Evolutionary conservation across 306 rosid genomes (phyloP).

Genomic region (Leucaena leucocephala): DNA sequence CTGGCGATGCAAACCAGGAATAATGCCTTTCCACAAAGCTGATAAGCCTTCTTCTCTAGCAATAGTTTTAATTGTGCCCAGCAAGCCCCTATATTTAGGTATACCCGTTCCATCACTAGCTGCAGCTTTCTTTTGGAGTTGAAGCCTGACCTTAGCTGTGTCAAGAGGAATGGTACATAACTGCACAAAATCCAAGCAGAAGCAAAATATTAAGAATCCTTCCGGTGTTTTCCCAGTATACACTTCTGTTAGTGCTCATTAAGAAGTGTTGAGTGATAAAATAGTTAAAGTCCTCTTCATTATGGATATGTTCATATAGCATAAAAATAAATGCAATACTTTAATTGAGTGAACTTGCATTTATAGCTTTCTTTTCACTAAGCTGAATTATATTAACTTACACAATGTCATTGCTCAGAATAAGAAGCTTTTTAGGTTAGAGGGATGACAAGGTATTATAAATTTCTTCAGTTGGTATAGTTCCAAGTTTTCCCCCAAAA

Average conservation of each 20-base stretch:
- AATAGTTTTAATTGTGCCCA: constrained; percentile 76
- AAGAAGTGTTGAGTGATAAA: neutral
- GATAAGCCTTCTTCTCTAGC: constrained; percentile 90
- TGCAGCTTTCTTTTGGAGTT: constrained; percentile 76
- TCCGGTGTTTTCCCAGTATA: neutral
- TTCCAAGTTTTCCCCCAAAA: neutral
- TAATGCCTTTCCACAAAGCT: constrained; percentile 90
- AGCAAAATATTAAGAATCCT: constrained; percentile 6
- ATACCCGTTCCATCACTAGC: constrained; percentile 47
- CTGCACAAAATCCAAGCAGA: constrained; percentile 50
- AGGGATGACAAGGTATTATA: neutral
- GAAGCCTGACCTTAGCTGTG: constrained; percentile 96
- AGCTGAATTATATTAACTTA: neutral
- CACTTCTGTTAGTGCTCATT: neutral
- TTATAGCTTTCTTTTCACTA: neutral
- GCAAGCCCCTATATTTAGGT: constrained; percentile 75
- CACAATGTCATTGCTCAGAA: neutral
- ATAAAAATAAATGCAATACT: neutral
- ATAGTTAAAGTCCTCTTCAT: neutral
- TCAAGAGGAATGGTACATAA: constrained; percentile 94
- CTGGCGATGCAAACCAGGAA: constrained; percentile 97
- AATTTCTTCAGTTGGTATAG: neutral
- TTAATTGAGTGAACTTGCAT: neutral
- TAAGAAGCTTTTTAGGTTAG: neutral
- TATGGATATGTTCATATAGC: neutral